A percentile compares a stretch with the other conserved stretches of the same genome.
Evolutionary conservation across 768 basidiomycete genomes (phyloP).

Genomic region (Rhizopogon sp.): DNA sequence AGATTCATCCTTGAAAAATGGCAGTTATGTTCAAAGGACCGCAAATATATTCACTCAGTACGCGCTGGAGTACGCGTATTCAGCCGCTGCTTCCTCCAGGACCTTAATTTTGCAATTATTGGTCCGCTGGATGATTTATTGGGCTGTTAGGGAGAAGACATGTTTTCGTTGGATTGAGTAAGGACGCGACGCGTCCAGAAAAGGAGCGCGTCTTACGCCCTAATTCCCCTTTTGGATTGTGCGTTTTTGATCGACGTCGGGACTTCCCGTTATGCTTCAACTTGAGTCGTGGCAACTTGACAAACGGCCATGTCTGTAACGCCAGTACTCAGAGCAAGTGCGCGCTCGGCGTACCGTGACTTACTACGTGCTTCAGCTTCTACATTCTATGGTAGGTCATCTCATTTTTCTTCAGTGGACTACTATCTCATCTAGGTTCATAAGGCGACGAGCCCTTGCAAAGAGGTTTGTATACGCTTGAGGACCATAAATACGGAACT

Average conservation of each 20-base stretch:
- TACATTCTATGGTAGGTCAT: slow-evolving; percentile 57
- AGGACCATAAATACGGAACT: not conserved
- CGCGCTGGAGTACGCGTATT: slow-evolving; percentile 4
- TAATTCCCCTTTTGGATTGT: slow-evolving; percentile 15
- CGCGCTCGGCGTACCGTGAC: slow-evolving; percentile 71
- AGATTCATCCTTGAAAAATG: not conserved
- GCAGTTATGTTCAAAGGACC: not conserved
- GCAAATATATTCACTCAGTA: slow-evolving; percentile 1
- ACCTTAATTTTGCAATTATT: slow-evolving; percentile 21
- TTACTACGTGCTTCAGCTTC: slow-evolving; percentile 59
- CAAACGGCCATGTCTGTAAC: slow-evolving; percentile 45
- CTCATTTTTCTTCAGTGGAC: not conserved
- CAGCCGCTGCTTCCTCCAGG: slow-evolving; percentile 11
- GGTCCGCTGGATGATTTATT: slow-evolving; percentile 24
- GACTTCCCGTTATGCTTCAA: slow-evolving; percentile 3
- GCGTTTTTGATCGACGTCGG: slow-evolving; percentile 29
- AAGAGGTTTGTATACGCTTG: slow-evolving; percentile 34
- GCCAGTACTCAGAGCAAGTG: slow-evolving; percentile 53
- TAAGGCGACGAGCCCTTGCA: slow-evolving; percentile 59
- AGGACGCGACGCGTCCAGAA: slow-evolving; percentile 30
- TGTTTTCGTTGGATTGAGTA: slow-evolving; percentile 20
- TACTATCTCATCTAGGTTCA: not conserved
- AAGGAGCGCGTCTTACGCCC: slow-evolving; percentile 36
- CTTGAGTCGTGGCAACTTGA: slow-evolving; percentile 4
- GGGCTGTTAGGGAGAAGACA: slow-evolving; percentile 21